phyloP scores from a whole-genome alignment of 2,329 filamentous ascomycete genomes.

The Trichoderma koningiopsis region DNA sequence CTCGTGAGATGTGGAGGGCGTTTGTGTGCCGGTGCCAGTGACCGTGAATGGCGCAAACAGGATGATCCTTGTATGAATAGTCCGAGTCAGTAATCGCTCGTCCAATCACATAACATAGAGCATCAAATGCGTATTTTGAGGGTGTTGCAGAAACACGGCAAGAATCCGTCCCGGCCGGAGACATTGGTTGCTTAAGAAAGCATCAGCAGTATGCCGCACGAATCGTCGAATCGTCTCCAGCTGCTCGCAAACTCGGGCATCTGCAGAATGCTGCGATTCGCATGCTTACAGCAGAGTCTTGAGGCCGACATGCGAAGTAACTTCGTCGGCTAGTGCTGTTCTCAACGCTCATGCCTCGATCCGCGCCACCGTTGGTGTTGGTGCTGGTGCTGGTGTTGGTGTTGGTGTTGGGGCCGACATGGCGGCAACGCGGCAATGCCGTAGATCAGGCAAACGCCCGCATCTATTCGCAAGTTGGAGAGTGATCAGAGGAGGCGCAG shows the following conservation, averaged over 20 bases:
- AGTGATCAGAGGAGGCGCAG: slow-evolving; percentile 11
- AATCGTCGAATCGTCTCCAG: too few relatives aligned
- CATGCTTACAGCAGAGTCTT: not conserved
- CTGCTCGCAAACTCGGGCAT: not conserved
- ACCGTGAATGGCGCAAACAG: not conserved
- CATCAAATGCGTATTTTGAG: not conserved
- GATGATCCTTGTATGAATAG: not conserved
- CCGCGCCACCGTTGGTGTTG: not conserved
- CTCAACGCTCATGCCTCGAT: slow-evolving; percentile 5
- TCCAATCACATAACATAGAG: not conserved
- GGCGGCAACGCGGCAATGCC: not conserved
- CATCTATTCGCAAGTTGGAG: not conserved
- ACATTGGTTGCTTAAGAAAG: not conserved
- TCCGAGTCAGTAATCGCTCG: not conserved
- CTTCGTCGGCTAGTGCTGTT: not conserved
- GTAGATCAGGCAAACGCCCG: not conserved
- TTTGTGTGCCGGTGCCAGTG: not conserved
- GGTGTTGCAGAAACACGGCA: not conserved
- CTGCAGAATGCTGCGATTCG: not conserved
- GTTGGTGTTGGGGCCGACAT: not conserved
- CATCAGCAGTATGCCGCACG: not conserved
- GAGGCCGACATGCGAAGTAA: not conserved
- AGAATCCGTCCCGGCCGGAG: not conserved
- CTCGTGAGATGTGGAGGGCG: not conserved
- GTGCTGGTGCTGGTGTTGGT: not conserved